Percentiles rank a stretch among this genome's conserved stretches.
phyloP scores from a whole-genome alignment of 441 rosid genomes.

The Populus trichocarpa region DNA sequence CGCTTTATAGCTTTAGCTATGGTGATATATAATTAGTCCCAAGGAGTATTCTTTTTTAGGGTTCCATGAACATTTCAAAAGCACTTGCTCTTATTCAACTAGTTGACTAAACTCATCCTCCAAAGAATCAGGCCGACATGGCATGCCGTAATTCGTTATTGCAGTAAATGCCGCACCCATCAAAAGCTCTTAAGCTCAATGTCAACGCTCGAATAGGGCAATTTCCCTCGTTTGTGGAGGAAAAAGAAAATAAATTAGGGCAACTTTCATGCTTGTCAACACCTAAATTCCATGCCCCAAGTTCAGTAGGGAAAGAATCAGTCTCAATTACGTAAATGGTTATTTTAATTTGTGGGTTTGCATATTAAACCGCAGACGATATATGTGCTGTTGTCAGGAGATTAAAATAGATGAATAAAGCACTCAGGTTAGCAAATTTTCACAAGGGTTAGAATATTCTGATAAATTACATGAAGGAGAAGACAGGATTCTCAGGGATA shows the following conservation, averaged over 20 bases:
- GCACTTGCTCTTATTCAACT: conserved; percentile 18
- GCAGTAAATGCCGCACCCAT: conserved; percentile 30
- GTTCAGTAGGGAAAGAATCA: conserved; percentile 30
- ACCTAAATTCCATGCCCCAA: conserved; percentile 21
- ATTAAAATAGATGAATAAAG: conserved; percentile 6
- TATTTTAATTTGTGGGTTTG: conserved; percentile 14
- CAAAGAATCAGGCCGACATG: conserved; percentile 10
- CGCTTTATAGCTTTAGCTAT: neutral
- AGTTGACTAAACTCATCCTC: conserved; percentile 27
- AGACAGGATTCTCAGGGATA: neutral
- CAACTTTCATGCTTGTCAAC: conserved; percentile 47
- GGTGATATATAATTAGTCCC: neutral
- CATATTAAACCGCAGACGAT: conserved; percentile 17
- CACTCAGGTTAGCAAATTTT: neutral
- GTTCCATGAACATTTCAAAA: neutral
- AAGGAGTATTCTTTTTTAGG: neutral
- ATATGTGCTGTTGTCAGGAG: conserved; percentile 34
- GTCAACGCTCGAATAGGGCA: conserved; percentile 12
- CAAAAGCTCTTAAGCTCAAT: conserved; percentile 12
- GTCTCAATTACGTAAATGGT: conserved; percentile 2
- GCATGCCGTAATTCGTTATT: conserved; percentile 14
- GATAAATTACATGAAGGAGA: neutral
- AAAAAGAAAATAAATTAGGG: conserved; percentile 9
- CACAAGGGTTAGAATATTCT: neutral
- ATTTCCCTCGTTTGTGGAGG: conserved; percentile 26